phyloP scores from a whole-genome alignment of 2,329 filamentous ascomycete genomes.

The Penicillium sp. region DNA sequence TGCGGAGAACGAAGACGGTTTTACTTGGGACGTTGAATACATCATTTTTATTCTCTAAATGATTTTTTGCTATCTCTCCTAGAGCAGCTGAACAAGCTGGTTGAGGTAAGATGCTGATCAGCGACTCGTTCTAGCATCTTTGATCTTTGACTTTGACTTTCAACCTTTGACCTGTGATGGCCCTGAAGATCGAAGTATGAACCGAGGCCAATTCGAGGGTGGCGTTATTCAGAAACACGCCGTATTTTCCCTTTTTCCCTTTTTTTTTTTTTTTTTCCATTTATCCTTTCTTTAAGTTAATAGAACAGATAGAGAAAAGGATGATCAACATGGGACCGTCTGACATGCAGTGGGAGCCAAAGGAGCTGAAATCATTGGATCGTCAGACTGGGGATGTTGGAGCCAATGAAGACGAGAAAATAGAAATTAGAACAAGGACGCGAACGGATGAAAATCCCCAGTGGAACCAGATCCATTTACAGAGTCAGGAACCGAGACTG shows the following conservation, averaged over 20 bases:
- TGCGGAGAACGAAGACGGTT: slow-evolving; percentile 26
- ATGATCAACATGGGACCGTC: slow-evolving; percentile 18
- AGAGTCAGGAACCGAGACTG: too few relatives aligned
- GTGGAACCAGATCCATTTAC: too few relatives aligned
- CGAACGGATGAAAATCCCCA: too few relatives aligned
- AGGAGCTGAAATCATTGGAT: too few relatives aligned
- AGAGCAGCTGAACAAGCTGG: background rate
- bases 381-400: too few relatives aligned
- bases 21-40: background rate
- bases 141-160: too few relatives aligned
- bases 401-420: too few relatives aligned
- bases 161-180: background rate
- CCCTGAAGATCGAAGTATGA: slow-evolving; percentile 9
- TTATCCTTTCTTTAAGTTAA: background rate
- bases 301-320: background rate
- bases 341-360: slow-evolving; percentile 1
- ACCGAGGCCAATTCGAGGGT: background rate
- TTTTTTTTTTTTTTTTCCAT: background rate
- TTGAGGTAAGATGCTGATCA: slow-evolving; percentile 1
- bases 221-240: background rate
- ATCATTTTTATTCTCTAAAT: too few relatives aligned
- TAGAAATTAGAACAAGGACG: too few relatives aligned
- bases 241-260: background rate
- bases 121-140: too few relatives aligned
- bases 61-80: background rate